Evolutionary conservation across 2,329 filamentous ascomycete genomes (phyloP), one percentile per base, ranked within the genome.

Genomic region (Aurifilum marmelostoma): DNA sequence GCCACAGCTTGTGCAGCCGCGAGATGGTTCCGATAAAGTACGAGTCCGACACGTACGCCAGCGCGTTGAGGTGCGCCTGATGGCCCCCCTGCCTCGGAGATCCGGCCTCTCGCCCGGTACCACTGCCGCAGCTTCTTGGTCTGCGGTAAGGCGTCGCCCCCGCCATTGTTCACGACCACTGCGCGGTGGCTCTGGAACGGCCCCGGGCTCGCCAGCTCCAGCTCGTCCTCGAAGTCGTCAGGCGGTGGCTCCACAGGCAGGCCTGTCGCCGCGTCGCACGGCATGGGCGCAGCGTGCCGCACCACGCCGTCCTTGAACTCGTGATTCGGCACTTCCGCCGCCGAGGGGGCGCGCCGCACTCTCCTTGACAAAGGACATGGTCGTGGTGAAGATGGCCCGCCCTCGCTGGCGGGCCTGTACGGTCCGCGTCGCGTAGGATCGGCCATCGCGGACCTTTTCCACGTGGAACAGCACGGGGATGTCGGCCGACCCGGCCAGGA

Each of bases 401-500:
- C 94, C 96, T 54, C 89, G 86, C 82, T 99, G 96, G 37, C 94
- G 86, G 41, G 96, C 96, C 81, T 98, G 95, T n/a, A 99, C 96
- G 0, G 95, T 98, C 67, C 96, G 87, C 50, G 96, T 98, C 67
- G 93, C 91, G 79, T 94, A 99, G 65, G 91, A 94, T 70, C 91
- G 89, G 11, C 96, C 96, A 77, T 97, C 93, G 67, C 96, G 91
- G 62, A 99, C 93, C 65, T 92, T 88, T 83, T 98, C 96, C 61
- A 99, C 96, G 77, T 97, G 93, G 83, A 97, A 98, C 71, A 97
- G 86, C 73, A 98, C 92, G 41, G 96, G 95, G 24, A 96, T 91
- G 70, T 91, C 88, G 16, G 89, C 86, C 76, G 95, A 92, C 37
- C 96, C 96, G 5, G 95, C 94, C 1, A 98, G 89, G 43, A 99